Percentiles rank a stretch among this genome's conserved stretches.
Conservation (phyloP, 2,329 filamentous ascomycete genomes). For the Raffaelea albimanens region DNA sequence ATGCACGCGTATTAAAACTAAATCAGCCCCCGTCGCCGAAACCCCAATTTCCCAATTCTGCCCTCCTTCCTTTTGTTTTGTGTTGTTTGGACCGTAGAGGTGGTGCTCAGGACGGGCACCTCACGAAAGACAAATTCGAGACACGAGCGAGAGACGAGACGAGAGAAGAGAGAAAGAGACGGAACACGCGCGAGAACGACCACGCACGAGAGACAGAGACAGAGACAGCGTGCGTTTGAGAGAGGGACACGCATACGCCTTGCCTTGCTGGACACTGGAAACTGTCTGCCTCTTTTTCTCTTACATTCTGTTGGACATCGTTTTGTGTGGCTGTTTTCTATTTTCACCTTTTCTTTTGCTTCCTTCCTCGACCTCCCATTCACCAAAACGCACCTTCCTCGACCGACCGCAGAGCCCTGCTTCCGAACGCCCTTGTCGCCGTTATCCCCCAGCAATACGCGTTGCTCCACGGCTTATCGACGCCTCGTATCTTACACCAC, state of each 20-base stretch:
- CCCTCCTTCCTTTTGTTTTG: conserved; percentile 1
- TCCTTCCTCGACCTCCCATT: neutral
- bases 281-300: neutral
- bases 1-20: conserved; percentile 12
- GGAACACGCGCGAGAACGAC: neutral
- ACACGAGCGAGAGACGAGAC: neutral
- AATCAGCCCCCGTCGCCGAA: conserved; percentile 8
- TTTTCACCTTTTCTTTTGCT: neutral
- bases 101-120: conserved; percentile 9
- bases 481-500: no score
- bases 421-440: no score
- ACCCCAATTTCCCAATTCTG: conserved; percentile 4
- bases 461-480: no score
- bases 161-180: conserved; percentile 1
- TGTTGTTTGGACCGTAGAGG: conserved; percentile 5
- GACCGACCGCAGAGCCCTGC: no score
- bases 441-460: no score
- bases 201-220: neutral
- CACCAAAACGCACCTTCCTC: no score
- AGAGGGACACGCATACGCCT: neutral
- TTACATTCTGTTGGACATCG: no score
- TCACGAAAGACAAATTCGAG: neutral
- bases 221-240: neutral
- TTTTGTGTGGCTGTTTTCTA: neutral
- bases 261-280: neutral